Conservation (phyloP, 495 filamentous ascomycete species). For the Aspergillus sparsus region DNA sequence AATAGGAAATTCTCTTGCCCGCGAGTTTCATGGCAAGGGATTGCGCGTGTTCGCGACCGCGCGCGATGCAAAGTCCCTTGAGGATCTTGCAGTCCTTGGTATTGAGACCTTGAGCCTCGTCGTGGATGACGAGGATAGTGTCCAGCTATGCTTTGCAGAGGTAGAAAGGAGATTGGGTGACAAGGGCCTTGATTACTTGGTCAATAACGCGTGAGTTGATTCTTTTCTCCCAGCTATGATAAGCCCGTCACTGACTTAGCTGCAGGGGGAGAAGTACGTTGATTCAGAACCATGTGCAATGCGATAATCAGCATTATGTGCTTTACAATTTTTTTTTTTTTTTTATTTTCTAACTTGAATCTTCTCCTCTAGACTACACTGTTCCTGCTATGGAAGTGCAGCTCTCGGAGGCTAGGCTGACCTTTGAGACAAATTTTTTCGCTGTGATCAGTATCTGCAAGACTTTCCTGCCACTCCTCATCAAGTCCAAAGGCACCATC, state of each 20-base stretch:
- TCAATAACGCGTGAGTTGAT: constrained; percentile 61
- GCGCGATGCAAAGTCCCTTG: constrained; percentile 48
- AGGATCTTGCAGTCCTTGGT: constrained; percentile 46
- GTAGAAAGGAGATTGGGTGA: constrained; percentile 45
- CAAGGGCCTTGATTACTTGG: constrained; percentile 55
- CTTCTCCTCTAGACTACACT: constrained; percentile 52
- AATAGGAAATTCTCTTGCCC: constrained; percentile 59
- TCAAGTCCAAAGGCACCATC: constrained; percentile 60
- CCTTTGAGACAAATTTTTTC: constrained; percentile 62
- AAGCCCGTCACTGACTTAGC: constrained; percentile 16
- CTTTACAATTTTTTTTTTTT: neutral
- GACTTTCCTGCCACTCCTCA: constrained; percentile 58
- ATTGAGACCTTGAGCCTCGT: constrained; percentile 58
- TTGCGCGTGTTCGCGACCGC: constrained; percentile 60
- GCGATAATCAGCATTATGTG: too few relatives aligned
- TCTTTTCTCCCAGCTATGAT: neutral
- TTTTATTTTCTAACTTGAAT: neutral
- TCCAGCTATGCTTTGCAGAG: constrained; percentile 44
- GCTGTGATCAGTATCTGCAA: constrained; percentile 61
- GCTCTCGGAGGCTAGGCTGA: constrained; percentile 49
- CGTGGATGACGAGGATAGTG: constrained; percentile 50
- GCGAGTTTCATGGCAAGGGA: constrained; percentile 54
- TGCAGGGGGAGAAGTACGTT: constrained; percentile 43
- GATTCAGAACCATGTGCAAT: neutral
- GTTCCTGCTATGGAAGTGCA: constrained; percentile 61